Conservation (phyloP, 208 protist species). For the Leishmania gerbilli region DNA sequence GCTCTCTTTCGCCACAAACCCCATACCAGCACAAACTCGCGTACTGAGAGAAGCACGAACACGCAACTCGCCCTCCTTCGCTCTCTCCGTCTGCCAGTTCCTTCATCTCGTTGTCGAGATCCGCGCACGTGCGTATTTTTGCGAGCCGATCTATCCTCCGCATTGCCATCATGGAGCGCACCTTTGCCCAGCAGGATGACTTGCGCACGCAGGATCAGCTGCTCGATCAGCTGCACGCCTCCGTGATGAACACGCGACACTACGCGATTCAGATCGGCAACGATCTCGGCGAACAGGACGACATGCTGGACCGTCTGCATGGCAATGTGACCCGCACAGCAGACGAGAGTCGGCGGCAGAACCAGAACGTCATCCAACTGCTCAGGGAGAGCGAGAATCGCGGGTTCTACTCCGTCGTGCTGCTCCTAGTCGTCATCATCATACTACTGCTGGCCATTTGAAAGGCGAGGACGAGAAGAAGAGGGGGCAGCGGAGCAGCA, state of each 20-base stretch:
- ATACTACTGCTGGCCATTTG: constrained; percentile 70
- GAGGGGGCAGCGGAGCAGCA: background rate
- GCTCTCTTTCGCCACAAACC: background rate
- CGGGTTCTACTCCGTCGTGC: constrained; percentile 70
- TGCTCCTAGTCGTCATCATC: constrained; percentile 71
- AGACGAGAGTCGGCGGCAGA: constrained; percentile 79
- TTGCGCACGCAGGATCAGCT: constrained; percentile 70
- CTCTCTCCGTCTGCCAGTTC: constrained; percentile 3
- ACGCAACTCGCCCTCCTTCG: background rate
- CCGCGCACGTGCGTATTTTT: background rate
- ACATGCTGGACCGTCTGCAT: constrained; percentile 77
- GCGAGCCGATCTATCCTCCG: background rate
- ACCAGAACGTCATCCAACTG: constrained; percentile 70
- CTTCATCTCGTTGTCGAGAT: background rate
- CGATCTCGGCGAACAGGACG: constrained; percentile 70
- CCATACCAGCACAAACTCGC: background rate
- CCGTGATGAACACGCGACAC: constrained; percentile 82
- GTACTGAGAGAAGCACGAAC: background rate
- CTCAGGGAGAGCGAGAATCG: constrained; percentile 71
- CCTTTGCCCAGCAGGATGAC: constrained; percentile 27
- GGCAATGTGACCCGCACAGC: constrained; percentile 51
- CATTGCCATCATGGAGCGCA: constrained; percentile 15
- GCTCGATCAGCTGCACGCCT: constrained; percentile 83
- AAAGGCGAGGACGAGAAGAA: background rate
- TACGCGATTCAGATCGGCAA: constrained; percentile 79